A percentile compares a stretch with the other conserved stretches of the same genome.
Conservation (phyloP, 2,329 filamentous ascomycete genomes). For the Eutypa lata region DNA sequence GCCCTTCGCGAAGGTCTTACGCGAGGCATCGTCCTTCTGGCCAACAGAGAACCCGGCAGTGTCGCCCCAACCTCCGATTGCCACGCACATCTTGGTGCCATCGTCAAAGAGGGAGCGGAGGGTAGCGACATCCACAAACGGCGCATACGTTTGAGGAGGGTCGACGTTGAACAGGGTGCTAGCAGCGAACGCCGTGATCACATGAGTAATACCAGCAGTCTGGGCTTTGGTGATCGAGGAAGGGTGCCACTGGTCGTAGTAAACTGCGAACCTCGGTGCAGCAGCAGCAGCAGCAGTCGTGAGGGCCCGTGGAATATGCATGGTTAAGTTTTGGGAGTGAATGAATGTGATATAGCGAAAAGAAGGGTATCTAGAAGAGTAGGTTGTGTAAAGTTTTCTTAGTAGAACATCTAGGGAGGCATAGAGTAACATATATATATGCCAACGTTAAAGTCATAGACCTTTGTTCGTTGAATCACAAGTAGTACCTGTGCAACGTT, state of each 20-base stretch:
- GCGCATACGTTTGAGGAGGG: conserved; percentile 16
- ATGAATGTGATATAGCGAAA: background rate
- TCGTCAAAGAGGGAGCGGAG: conserved; percentile 44
- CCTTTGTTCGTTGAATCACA: no score
- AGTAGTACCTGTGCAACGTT: no score
- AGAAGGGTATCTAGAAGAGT: no score
- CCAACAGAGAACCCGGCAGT: conserved; percentile 57
- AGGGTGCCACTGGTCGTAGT: background rate
- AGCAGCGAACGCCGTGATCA: conserved; percentile 26
- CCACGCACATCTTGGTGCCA: conserved; percentile 63
- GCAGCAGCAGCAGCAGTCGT: background rate
- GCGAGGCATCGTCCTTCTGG: conserved; percentile 43
- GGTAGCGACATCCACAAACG: conserved; percentile 19
- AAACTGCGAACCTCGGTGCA: background rate
- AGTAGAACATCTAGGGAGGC: no score
- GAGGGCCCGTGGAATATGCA: background rate
- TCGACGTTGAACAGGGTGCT: conserved; percentile 24
- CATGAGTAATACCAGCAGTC: conserved; percentile 26
- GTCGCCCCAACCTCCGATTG: conserved; percentile 74
- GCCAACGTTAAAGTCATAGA: no score
- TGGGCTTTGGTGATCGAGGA: background rate
- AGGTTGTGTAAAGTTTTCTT: no score
- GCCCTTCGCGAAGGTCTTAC: conserved; percentile 60
- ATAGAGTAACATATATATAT: no score
- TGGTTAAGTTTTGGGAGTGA: background rate